Conservation (phyloP, 768 basidiomycete species). For the Dentipellis sp. region DNA sequence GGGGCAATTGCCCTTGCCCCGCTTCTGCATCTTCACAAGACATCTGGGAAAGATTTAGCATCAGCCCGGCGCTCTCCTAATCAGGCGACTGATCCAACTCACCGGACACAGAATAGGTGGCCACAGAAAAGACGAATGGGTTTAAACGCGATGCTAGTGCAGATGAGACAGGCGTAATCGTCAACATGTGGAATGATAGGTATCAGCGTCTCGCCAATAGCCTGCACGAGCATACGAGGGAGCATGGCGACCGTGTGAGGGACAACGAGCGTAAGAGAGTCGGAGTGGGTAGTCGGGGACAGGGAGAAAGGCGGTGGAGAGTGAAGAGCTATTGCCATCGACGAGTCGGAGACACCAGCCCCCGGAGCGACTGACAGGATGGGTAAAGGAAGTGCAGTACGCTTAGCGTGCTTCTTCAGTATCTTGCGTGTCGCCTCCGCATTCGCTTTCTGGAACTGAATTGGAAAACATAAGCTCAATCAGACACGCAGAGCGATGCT, state of each 20-base stretch:
- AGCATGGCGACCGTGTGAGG: constrained; percentile 27
- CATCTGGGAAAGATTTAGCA: constrained; percentile 31
- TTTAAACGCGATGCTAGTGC: constrained; percentile 86
- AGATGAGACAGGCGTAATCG: constrained; percentile 84
- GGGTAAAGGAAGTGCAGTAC: constrained; percentile 71
- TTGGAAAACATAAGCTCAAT: background rate
- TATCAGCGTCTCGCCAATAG: constrained; percentile 72
- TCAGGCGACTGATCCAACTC: background rate
- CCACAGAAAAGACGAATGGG: constrained; percentile 77
- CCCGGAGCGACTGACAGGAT: constrained; percentile 13
- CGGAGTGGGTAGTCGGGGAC: background rate
- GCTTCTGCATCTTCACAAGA: constrained; percentile 87
- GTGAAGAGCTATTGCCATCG: background rate
- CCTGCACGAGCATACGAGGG: constrained; percentile 65
- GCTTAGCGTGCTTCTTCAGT: constrained; percentile 89
- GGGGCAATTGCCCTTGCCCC: constrained; percentile 68
- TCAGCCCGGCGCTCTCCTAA: background rate
- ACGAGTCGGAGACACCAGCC: background rate
- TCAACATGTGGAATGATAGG: constrained; percentile 74
- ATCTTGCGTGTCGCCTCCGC: constrained; percentile 88
- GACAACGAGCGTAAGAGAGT: background rate
- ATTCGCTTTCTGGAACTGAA: constrained; percentile 73
- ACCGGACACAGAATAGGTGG: constrained; percentile 72
- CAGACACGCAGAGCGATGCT: background rate
- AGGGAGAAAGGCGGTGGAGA: background rate